These are phyloP conservation scores for Phytophthora quininea DNA, from an alignment of 352 stramenopile species.

Conservation along the genomic window DNA sequence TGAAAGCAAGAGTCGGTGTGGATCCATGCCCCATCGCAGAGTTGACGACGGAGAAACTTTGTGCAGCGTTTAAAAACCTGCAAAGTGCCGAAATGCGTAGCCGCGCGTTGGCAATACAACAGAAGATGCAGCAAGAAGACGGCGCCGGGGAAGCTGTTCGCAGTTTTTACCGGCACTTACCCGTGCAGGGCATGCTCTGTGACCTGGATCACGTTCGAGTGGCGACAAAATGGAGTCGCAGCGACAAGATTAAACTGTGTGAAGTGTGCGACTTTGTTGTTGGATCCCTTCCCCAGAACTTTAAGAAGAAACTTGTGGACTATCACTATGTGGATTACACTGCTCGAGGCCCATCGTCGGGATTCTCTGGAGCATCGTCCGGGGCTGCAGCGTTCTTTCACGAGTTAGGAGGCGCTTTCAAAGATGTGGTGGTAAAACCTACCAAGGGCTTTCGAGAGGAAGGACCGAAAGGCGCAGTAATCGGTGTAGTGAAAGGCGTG, in stretches of 20 bases:
- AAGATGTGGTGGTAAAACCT: slow-evolving; percentile 57
- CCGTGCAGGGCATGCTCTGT: slow-evolving; percentile 87
- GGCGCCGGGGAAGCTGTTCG: slow-evolving; percentile 80
- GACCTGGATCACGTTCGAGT: slow-evolving; percentile 48
- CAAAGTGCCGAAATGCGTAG: slow-evolving; percentile 43
- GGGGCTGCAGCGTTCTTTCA: slow-evolving; percentile 56
- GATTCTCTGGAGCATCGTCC: slow-evolving; percentile 40
- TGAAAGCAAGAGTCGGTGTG: slow-evolving; percentile 79
- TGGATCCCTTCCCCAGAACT: slow-evolving; percentile 44
- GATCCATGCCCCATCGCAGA: slow-evolving; percentile 79
- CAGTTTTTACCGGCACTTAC: slow-evolving; percentile 86
- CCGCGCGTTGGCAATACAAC: slow-evolving; percentile 49
- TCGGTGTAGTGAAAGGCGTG: slow-evolving; percentile 52
- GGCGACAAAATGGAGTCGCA: slow-evolving; percentile 62
- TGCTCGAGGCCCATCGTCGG: slow-evolving; percentile 44
- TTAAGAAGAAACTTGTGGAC: slow-evolving; percentile 45
- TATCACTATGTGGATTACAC: slow-evolving; percentile 67
- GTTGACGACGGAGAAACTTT: slow-evolving; percentile 78
- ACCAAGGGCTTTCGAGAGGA: slow-evolving; percentile 50
- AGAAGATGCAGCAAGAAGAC: slow-evolving; percentile 80
- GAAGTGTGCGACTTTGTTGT: slow-evolving; percentile 60
- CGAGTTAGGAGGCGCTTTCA: slow-evolving; percentile 52
- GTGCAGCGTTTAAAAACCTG: slow-evolving; percentile 69
- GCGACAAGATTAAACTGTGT: slow-evolving; percentile 57
- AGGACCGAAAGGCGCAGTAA: slow-evolving; percentile 52